phyloP scores from a whole-genome alignment of 345 rosid species.

The Diplotaxis tenuifolia region DNA sequence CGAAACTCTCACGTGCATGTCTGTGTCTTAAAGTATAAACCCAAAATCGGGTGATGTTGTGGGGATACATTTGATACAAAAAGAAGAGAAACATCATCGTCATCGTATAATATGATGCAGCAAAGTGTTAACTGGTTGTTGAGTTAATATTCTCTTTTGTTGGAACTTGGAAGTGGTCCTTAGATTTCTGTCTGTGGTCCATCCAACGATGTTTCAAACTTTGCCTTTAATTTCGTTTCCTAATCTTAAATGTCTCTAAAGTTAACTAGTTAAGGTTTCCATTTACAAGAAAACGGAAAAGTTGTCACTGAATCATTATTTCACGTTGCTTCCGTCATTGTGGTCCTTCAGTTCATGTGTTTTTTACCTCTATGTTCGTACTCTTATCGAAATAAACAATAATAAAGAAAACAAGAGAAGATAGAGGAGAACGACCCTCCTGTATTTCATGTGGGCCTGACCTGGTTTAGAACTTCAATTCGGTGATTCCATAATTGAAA shows the following conservation, averaged over 20 bases:
- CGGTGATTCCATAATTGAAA: background rate
- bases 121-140: constrained; percentile 36
- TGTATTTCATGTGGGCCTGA: constrained; percentile 17
- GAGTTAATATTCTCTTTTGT: constrained; percentile 36
- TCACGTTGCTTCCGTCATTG: constrained; percentile 5
- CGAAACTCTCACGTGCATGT: constrained; percentile 12
- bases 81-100: constrained; percentile 29
- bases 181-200: constrained; percentile 38
- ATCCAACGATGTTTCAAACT: constrained; percentile 9
- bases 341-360: constrained; percentile 19
- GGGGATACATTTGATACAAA: constrained; percentile 29
- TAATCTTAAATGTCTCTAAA: constrained; percentile 27
- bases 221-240: constrained; percentile 30
- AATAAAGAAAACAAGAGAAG: background rate
- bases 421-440: background rate
- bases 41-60: constrained; percentile 28
- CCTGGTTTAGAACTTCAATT: background rate
- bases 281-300: constrained; percentile 18
- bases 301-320: constrained; percentile 19
- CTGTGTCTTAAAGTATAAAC: constrained; percentile 17
- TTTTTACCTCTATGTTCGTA: background rate
- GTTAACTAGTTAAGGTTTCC: constrained; percentile 30
- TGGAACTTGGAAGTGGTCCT: constrained; percentile 42
- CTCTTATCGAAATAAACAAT: constrained; percentile 2
- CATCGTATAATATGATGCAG: constrained; percentile 19